A percentile compares a stretch with the other conserved stretches of the same genome.
Conservation (phyloP, 805 yeast genomes). For the Kuraishia borneana region DNA sequence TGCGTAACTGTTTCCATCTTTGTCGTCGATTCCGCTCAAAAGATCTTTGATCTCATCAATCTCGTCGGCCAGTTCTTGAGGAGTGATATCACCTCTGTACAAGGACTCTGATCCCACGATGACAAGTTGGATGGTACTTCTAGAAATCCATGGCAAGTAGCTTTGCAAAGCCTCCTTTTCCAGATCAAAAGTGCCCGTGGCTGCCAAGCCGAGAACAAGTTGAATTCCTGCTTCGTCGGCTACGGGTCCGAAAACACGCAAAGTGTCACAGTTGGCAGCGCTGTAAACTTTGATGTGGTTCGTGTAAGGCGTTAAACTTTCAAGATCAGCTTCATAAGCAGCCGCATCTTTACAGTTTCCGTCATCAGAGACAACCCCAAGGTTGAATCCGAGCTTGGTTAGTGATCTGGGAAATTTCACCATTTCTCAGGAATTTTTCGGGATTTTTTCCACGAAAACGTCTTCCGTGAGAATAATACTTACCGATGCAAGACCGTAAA, state of each 20-base stretch:
- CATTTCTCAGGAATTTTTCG: not conserved
- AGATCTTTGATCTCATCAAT: slow-evolving; percentile 54
- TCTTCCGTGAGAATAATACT: slow-evolving; percentile 5
- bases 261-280: slow-evolving; percentile 87
- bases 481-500: too few relatives aligned
- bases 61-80: slow-evolving; percentile 56
- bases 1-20: slow-evolving; percentile 67
- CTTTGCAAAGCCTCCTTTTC: slow-evolving; percentile 63
- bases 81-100: slow-evolving; percentile 81
- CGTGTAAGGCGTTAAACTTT: slow-evolving; percentile 45
- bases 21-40: slow-evolving; percentile 55
- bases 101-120: slow-evolving; percentile 94
- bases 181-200: slow-evolving; percentile 61
- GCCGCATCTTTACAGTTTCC: slow-evolving; percentile 67
- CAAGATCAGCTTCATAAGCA: slow-evolving; percentile 65
- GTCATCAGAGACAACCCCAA: slow-evolving; percentile 69
- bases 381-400: slow-evolving; percentile 59
- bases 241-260: slow-evolving; percentile 77
- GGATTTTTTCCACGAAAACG: slow-evolving; percentile 3
- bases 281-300: slow-evolving; percentile 76
- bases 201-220: slow-evolving; percentile 86
- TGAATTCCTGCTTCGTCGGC: slow-evolving; percentile 70
- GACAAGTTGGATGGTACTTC: slow-evolving; percentile 60
- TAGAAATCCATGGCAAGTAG: slow-evolving; percentile 65
- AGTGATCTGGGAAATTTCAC: too few relatives aligned